Evolutionary conservation across 1,139 yeast genomes (phyloP).

Genomic region (Magnusiomyces paraingens): DNA sequence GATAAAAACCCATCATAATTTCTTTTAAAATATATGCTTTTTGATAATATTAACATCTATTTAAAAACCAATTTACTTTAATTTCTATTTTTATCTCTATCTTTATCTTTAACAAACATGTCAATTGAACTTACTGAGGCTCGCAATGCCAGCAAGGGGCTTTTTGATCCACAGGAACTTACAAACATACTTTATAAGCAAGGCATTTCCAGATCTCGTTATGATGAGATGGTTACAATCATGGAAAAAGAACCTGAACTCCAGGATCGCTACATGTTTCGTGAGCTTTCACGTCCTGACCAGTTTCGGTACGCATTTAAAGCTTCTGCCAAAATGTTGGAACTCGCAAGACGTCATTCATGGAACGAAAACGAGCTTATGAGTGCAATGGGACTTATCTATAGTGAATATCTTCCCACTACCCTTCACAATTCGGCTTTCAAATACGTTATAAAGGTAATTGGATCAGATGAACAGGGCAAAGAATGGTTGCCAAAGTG

Average conservation of each 20-base stretch:
- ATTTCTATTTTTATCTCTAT: too few species aligned
- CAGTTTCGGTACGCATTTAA: conserved; percentile 1
- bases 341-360: background rate
- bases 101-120: background rate
- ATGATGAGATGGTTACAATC: background rate
- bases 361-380: conserved; percentile 2
- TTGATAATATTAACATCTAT: too few species aligned
- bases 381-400: background rate
- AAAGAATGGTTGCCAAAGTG: conserved; percentile 1
- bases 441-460: conserved; percentile 4
- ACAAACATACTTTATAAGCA: background rate
- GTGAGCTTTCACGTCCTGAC: conserved; percentile 4
- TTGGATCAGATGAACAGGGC: conserved; percentile 4
- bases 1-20: too few species aligned
- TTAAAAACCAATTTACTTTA: too few species aligned
- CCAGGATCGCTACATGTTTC: background rate
- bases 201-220: background rate
- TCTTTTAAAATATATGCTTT: too few species aligned
- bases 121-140: conserved; percentile 5
- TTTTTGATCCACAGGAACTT: background rate
- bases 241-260: background rate
- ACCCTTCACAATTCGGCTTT: conserved; percentile 5
- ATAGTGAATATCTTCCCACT: background rate
- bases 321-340: background rate
- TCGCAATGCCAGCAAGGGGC: background rate